Evolutionary conservation across 192 early-diverging fungal genomes (phyloP), one percentile per base, ranked within the genome.

Genomic region (Phycomyces nitens): DNA sequence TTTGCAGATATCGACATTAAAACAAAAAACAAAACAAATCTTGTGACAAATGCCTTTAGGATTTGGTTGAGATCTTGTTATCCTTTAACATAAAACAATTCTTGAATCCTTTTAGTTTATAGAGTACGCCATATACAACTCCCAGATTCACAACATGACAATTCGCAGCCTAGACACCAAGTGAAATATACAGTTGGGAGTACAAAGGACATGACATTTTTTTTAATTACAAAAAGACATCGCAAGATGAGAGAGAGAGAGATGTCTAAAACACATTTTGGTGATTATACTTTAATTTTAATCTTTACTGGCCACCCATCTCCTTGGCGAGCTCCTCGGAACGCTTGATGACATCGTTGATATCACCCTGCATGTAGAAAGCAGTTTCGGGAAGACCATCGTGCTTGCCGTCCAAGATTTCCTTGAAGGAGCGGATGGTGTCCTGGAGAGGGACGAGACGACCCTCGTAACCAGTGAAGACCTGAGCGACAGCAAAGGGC

Each of bases 301-400:
- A n/a, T 24, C 49, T 54, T 65, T 66, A 66, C 50, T 60, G 65
- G 39, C 39, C 26, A 38, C 58, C 51, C 51, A 67, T 60, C 42
- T 67, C 69, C 69, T 70, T 70, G 50, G 69, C 69, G 8, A 70
- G 61, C 42, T 63, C 62, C 49, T 76, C 93, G 56, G 94, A 94
- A 86, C 94, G 95, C 81, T 86, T 87, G 64, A 82, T 81, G 64
- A 91, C 96, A 82, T 98, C 96, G 58, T 92, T 89, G 69, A 98
- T 92, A 80, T 94, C 92, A 80, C 96, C 96, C 51, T 90, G 87
- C 96, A 98, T 98, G 87, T 91, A 98, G 87, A 98, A 98, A 58
- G 95, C 93, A 49, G 89, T 86, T 77, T 98, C 95, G 66, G 95
- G 95, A 57, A 96, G 84, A 60, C 70, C 72, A 79, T 98, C 95